phyloP scores from a whole-genome alignment of 75 land plant genomes.

The Picea sitchensis region DNA sequence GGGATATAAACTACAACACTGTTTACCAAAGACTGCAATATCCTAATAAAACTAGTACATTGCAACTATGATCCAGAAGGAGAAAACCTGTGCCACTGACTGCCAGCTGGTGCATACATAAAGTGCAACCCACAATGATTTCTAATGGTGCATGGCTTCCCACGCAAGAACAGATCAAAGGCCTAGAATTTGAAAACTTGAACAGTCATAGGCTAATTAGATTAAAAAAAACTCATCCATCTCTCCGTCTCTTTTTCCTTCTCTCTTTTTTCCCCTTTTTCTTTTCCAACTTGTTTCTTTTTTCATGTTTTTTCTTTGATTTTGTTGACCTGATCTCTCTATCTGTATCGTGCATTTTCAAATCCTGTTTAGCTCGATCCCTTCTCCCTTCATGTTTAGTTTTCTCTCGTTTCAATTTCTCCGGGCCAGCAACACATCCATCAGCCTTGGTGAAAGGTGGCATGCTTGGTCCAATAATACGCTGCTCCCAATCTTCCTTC shows the following conservation, averaged over 20 bases:
- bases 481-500: slow-evolving; percentile 58
- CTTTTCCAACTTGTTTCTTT: background rate
- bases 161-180: no score
- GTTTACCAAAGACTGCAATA: no score
- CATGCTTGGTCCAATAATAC: slow-evolving; percentile 60
- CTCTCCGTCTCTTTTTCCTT: background rate
- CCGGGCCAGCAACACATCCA: background rate
- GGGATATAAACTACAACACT: no score
- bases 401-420: background rate
- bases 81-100: no score
- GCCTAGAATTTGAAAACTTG: no score
- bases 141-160: no score
- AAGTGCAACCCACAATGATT: no score
- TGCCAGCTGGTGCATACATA: no score
- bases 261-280: background rate
- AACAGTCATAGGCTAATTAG: background rate
- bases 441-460: slow-evolving; percentile 19
- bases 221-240: background rate
- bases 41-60: no score
- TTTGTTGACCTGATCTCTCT: background rate
- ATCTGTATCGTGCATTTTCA: background rate
- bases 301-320: slow-evolving; percentile 6
- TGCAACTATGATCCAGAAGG: no score
- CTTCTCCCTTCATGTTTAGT: background rate
- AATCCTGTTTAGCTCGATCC: background rate